These are phyloP conservation scores for Pisolithus albus DNA, from an alignment of 768 basidiomycete species.

Conservation along the genomic window DNA sequence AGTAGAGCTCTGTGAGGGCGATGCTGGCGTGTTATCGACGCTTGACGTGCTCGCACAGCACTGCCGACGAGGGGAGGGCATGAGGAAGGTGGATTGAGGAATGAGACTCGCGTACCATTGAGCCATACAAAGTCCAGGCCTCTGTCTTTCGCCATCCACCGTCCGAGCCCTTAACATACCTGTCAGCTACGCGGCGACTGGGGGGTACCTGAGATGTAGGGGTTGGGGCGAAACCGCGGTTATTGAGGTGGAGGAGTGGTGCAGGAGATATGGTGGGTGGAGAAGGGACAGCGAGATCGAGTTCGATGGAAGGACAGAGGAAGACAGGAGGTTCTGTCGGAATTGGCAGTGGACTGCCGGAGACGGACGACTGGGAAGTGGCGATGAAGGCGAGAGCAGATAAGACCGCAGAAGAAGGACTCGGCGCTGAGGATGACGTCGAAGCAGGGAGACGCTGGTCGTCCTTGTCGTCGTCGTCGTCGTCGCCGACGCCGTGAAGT, in stretches of 20 bases:
- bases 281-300: constrained; percentile 6
- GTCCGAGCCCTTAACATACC: constrained; percentile 46
- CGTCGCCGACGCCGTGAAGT: background rate
- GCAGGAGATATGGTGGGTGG: background rate
- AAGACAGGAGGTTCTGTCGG: constrained; percentile 45
- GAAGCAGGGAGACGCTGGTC: constrained; percentile 14
- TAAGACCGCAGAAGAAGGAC: constrained; percentile 47
- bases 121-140: constrained; percentile 62
- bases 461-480: background rate
- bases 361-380: constrained; percentile 37
- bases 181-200: constrained; percentile 40
- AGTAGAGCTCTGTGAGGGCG: constrained; percentile 5
- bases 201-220: constrained; percentile 2
- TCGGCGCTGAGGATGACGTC: constrained; percentile 11
- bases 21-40: background rate
- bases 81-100: background rate
- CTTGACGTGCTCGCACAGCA: constrained; percentile 10
- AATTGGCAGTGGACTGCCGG: constrained; percentile 38
- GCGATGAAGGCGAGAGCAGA: constrained; percentile 53
- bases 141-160: constrained; percentile 51
- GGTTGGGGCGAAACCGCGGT: constrained; percentile 11
- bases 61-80: constrained; percentile 7
- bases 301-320: constrained; percentile 47
- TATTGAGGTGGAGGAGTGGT: background rate
- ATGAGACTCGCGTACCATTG: constrained; percentile 41